Evolutionary conservation across 306 rosid genomes (phyloP).

Genomic region (Castanea sativa): DNA sequence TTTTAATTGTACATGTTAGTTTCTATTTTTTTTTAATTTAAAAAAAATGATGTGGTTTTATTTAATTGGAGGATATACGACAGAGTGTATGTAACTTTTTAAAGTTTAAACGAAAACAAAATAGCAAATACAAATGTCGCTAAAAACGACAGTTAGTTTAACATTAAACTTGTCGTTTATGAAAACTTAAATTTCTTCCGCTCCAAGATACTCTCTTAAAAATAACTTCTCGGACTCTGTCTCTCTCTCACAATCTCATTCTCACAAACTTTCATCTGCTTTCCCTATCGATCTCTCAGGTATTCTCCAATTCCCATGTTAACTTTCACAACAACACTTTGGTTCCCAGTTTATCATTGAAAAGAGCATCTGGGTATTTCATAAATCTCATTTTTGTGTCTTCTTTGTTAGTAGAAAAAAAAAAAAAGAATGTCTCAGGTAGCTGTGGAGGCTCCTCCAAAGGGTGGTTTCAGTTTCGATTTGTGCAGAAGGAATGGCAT

Average conservation of each 20-base stretch:
- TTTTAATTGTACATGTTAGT: too few relatives aligned
- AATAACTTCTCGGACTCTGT: background rate
- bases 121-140: background rate
- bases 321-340: background rate
- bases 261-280: background rate
- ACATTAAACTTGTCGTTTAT: background rate
- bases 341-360: background rate
- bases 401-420: background rate
- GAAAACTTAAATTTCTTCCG: background rate
- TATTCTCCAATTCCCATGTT: background rate
- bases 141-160: background rate
- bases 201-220: background rate
- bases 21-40: too few relatives aligned
- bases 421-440: slow-evolving; percentile 33
- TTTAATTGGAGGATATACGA: too few relatives aligned
- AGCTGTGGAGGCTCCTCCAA: slow-evolving; percentile 40
- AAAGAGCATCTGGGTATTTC: background rate
- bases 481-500: slow-evolving; percentile 50
- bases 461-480: slow-evolving; percentile 55
- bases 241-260: background rate
- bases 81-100: too few relatives aligned
- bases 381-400: too few relatives aligned
- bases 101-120: too few relatives aligned
- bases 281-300: background rate
- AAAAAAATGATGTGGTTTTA: too few relatives aligned